A percentile compares a stretch with the other conserved stretches of the same genome.
These are phyloP conservation scores for Trichoderma sp. DNA, from an alignment of 2,329 filamentous ascomycete species.

Conservation along the genomic window DNA sequence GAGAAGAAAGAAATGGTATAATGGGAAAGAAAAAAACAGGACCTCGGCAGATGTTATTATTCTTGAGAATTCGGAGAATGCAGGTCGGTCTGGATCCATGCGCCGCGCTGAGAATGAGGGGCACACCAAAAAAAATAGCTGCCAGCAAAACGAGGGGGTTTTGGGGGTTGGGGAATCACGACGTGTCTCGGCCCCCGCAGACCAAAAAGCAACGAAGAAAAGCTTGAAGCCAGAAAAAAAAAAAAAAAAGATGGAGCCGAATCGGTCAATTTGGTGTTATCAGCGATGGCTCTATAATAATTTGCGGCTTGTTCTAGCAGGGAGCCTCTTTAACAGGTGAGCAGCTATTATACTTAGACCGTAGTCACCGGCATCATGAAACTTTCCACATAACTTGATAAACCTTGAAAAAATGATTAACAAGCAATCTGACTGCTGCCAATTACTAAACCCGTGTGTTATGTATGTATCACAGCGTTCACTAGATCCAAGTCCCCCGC, in stretches of 20 bases:
- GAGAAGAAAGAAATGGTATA: neutral
- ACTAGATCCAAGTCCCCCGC: neutral
- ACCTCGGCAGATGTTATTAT: neutral
- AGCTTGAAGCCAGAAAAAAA: too few species aligned
- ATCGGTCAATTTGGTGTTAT: neutral
- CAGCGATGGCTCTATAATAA: neutral
- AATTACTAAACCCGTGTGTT: neutral
- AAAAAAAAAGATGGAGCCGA: neutral
- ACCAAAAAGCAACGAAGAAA: neutral
- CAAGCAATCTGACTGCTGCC: too few species aligned
- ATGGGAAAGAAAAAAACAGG: neutral
- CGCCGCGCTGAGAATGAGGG: neutral
- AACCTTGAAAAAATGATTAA: too few species aligned
- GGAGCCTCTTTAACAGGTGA: neutral
- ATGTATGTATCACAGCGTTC: neutral
- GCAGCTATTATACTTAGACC: neutral
- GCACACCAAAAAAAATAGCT: neutral
- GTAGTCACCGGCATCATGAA: neutral
- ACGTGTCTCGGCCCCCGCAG: constrained; percentile 8
- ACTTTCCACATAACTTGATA: neutral
- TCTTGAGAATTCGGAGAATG: neutral
- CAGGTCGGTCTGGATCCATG: neutral
- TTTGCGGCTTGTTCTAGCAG: neutral
- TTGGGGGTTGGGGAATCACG: neutral
- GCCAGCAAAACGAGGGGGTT: neutral